Percentiles rank a stretch among this genome's conserved stretches.
phyloP scores from a whole-genome alignment of 2,329 filamentous ascomycete species.

The Aspergillus vadensis region DNA sequence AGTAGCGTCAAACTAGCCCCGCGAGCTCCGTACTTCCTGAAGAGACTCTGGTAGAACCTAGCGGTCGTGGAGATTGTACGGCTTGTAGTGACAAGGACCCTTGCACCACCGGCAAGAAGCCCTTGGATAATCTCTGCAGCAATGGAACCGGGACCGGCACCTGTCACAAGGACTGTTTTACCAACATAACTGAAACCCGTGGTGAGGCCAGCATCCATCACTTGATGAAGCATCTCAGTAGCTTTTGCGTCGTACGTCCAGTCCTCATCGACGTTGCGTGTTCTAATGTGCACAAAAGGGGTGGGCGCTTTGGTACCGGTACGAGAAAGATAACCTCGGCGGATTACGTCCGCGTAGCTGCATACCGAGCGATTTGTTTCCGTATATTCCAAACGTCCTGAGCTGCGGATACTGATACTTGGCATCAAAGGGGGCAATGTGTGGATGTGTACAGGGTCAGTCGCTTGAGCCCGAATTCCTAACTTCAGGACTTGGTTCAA shows the following conservation, averaged over 20 bases:
- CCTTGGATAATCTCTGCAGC: constrained; percentile 35
- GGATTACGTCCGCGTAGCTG: constrained; percentile 13
- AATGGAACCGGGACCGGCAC: constrained; percentile 42
- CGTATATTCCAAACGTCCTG: constrained; percentile 13
- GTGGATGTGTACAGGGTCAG: constrained; percentile 18
- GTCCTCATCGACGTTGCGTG: constrained; percentile 10
- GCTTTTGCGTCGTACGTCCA: constrained; percentile 23
- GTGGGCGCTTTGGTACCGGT: neutral
- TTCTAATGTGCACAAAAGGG: constrained; percentile 25
- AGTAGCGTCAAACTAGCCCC: constrained; percentile 41
- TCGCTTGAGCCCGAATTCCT: constrained; percentile 2
- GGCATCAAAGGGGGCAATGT: constrained; percentile 14
- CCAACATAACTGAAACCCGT: constrained; percentile 28
- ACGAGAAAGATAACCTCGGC: neutral
- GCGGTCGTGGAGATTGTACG: constrained; percentile 30
- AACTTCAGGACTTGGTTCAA: constrained; percentile 10
- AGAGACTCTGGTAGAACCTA: constrained; percentile 40
- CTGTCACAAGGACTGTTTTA: constrained; percentile 40
- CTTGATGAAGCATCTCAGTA: constrained; percentile 18
- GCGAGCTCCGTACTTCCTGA: constrained; percentile 33
- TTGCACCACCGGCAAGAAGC: constrained; percentile 39
- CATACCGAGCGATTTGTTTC: constrained; percentile 9
- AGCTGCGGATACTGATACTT: constrained; percentile 6
- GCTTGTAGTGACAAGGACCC: constrained; percentile 46
- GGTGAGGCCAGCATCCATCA: constrained; percentile 18